Conservation (phyloP, 768 basidiomycete species). For the Mrakia gelida region DNA sequence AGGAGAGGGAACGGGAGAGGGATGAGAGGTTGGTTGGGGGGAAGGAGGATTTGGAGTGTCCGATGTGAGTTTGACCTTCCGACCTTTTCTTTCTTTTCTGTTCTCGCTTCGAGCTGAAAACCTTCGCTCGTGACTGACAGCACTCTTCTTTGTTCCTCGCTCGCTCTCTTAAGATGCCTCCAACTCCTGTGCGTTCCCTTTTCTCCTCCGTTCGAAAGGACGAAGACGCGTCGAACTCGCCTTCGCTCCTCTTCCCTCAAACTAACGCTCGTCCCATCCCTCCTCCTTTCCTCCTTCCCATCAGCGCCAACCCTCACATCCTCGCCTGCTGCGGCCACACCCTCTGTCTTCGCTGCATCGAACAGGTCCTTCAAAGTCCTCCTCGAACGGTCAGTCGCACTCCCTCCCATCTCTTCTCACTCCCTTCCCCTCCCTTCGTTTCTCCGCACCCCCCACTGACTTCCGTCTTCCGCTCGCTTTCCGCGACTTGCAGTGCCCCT, state of each 20-base stretch:
- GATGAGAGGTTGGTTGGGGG: neutral
- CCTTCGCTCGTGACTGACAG: no score
- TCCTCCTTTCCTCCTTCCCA: neutral
- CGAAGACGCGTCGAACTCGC: neutral
- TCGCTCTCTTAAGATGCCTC: no score
- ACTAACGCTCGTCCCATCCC: no score
- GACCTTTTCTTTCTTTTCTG: neutral
- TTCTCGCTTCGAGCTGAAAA: neutral
- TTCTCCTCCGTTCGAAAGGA: neutral
- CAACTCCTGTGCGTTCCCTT: no score
- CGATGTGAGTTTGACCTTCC: neutral
- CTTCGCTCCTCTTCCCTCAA: neutral
- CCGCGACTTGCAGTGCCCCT: no score
- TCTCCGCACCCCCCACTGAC: no score
- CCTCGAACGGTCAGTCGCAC: no score
- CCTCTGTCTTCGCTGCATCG: constrained; percentile 5
- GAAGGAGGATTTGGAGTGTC: neutral
- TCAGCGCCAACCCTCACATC: constrained; percentile 1
- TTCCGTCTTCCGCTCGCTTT: no score
- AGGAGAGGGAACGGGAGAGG: neutral
- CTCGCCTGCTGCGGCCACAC: neutral
- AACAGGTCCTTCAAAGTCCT: neutral
- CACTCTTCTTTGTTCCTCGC: no score
- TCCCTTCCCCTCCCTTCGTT: no score
- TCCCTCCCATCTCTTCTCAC: no score